Evolutionary conservation across 2,329 filamentous ascomycete species (phyloP).

Genomic region (Geosmithia morbida): DNA sequence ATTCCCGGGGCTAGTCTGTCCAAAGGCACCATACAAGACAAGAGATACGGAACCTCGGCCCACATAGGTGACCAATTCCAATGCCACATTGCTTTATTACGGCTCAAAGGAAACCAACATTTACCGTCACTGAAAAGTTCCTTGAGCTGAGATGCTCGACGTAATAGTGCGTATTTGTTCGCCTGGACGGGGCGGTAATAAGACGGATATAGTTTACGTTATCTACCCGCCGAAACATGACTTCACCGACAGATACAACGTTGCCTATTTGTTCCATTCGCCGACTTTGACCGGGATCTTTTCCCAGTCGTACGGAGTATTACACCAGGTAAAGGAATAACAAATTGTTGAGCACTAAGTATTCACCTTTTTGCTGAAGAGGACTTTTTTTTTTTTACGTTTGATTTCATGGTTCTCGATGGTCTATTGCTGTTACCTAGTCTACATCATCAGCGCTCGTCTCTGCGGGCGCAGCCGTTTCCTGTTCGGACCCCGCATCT

Average conservation of each 20-base stretch:
- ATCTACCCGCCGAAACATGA: background rate
- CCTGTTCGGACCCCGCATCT: constrained; percentile 14
- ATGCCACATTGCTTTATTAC: background rate
- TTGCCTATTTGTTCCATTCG: too few relatives aligned
- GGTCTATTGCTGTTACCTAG: constrained; percentile 9
- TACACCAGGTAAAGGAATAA: too few relatives aligned
- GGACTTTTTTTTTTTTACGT: background rate
- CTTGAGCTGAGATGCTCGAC: background rate
- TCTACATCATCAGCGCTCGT: constrained; percentile 29
- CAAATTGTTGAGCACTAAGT: too few relatives aligned
- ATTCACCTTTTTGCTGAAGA: background rate
- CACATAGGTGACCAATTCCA: too few relatives aligned
- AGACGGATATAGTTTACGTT: background rate
- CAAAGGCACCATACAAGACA: too few relatives aligned
- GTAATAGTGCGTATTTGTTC: background rate
- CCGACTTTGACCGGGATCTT: too few relatives aligned
- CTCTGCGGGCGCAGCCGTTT: constrained; percentile 5
- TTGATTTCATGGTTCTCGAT: background rate
- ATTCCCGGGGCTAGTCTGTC: too few relatives aligned
- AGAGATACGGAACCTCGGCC: too few relatives aligned
- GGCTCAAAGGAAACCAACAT: background rate
- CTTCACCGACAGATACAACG: too few relatives aligned
- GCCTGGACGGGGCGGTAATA: background rate
- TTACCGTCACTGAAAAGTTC: background rate
- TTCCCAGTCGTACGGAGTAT: too few relatives aligned